These are phyloP conservation scores for Tylopilus subfusipes DNA, from an alignment of 768 basidiomycete species.

Conservation along the genomic window DNA sequence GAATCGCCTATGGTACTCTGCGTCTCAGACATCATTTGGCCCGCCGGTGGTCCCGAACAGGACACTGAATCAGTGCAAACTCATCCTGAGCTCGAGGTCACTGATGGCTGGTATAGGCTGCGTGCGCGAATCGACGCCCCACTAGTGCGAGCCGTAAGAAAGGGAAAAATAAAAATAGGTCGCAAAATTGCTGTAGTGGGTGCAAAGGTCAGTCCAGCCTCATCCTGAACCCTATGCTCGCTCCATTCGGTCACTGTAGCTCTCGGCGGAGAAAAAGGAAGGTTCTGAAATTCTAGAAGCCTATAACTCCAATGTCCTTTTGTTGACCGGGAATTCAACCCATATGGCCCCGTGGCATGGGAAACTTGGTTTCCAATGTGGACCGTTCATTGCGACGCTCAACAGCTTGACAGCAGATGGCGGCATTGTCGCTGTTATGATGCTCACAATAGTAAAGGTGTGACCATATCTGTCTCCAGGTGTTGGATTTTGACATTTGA, in stretches of 20 bases:
- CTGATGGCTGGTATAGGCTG: conserved; percentile 95
- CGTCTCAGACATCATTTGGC: conserved; percentile 69
- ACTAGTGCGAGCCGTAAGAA: conserved; percentile 63
- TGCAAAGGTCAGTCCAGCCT: conserved; percentile 57
- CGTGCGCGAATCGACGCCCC: conserved; percentile 72
- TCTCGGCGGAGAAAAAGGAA: conserved; percentile 69
- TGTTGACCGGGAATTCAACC: conserved; percentile 80
- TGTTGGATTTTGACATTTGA: not conserved
- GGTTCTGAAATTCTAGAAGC: conserved; percentile 81
- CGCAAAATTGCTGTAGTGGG: conserved; percentile 80
- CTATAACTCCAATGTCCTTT: conserved; percentile 60
- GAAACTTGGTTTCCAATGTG: conserved; percentile 73
- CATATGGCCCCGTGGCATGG: conserved; percentile 86
- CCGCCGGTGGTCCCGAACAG: conserved; percentile 35
- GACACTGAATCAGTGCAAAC: conserved; percentile 37
- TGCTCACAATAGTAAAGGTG: conserved; percentile 69
- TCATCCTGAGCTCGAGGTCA: conserved; percentile 76
- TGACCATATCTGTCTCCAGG: not conserved
- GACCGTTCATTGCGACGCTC: conserved; percentile 70
- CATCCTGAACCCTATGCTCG: not conserved
- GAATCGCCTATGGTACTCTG: conserved; percentile 81
- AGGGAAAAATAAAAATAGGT: conserved; percentile 68
- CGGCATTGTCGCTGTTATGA: conserved; percentile 70
- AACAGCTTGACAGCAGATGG: conserved; percentile 80
- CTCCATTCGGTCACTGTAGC: conserved; percentile 36